Percentiles rank a stretch among this genome's conserved stretches.
These are phyloP conservation scores for Backusella liffmaniae DNA, from an alignment of 192 early-diverging fungal genomes.

Conservation along the genomic window DNA sequence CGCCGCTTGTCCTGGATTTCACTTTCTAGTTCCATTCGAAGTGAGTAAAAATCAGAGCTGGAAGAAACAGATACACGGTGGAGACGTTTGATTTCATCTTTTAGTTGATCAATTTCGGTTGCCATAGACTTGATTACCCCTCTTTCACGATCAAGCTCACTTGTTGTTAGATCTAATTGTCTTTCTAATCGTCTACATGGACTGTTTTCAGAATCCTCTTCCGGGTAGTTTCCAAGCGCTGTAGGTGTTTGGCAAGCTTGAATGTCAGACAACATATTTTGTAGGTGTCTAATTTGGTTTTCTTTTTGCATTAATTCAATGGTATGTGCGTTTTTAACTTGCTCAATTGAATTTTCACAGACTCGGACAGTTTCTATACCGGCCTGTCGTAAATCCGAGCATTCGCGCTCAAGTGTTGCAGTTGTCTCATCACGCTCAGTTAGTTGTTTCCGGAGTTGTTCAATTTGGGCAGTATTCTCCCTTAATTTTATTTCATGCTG, in stretches of 20 bases:
- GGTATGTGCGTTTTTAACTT: conserved; percentile 34
- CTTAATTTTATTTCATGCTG: not conserved
- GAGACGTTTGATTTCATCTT: not conserved
- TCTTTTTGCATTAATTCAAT: conserved; percentile 29
- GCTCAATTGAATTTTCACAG: conserved; percentile 40
- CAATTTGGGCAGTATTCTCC: conserved; percentile 30
- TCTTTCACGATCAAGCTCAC: conserved; percentile 11
- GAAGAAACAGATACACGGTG: conserved; percentile 2
- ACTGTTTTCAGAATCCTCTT: not conserved
- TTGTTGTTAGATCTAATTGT: conserved; percentile 29
- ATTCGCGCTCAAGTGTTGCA: conserved; percentile 31
- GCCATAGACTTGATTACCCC: not conserved
- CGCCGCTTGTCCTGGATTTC: conserved; percentile 25
- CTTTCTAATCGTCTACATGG: conserved; percentile 24
- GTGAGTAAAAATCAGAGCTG: conserved; percentile 1
- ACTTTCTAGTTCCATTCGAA: conserved; percentile 19
- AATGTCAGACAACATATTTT: not conserved
- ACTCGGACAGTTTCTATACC: conserved; percentile 41
- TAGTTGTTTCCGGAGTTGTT: conserved; percentile 20
- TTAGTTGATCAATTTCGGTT: not conserved
- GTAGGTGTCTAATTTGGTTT: conserved; percentile 27
- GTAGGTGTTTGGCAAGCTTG: not conserved
- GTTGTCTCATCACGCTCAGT: conserved; percentile 18
- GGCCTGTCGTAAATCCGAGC: conserved; percentile 37
- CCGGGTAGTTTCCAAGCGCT: not conserved